Base-by-base conservation (phyloP, 2,329 filamentous ascomycete species). In the Fusarium cyanostomum region DNA sequence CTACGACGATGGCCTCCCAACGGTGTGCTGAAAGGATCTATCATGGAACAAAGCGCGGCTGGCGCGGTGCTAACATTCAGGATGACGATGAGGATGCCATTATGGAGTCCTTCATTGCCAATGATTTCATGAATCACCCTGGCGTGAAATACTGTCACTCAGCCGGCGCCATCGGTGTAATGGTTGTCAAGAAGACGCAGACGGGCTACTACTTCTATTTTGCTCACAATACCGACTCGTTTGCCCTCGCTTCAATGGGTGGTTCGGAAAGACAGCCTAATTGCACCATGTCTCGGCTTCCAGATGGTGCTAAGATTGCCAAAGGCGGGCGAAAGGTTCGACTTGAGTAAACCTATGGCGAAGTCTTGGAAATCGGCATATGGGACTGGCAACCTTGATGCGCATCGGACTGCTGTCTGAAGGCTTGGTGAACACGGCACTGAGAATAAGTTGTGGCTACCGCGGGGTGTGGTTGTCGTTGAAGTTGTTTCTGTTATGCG, bases 91-190 rank as follows among this genome's bases (percentile, higher is more conserved):
- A 98, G 66, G 89, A 92, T 70, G 86, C 86, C 7, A 84, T 87
- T 27, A 81, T 98, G 75, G 83, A 86, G 66, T 85, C 85, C 0
- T 94, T 97, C 79, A 91, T 99, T 64, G 80, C 87, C 45, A 82
- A 89, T n/a, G 95, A 98, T 73, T 99, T 99, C 73, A 95, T 96
- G 89, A 85, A 88, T 39, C 95, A 97, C 73, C 91, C 93, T 0
- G 92, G 93, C 46, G 94, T 99, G 62, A 84, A 82, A 67, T 83
- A 89, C 70, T 95, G 92, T 69, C 86, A 89, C 52, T 94, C 92
- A 10, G 83, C 87, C n/a, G 92, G 92, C 4, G 94, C 94, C 27
- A 96, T 99, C 71, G 95, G 95, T 3, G 86, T 97, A 56, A 88
- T 99, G 81, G 88, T 89, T 1, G 91, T 97, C 70, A 98, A 98